A percentile compares a stretch with the other conserved stretches of the same genome.
These are phyloP conservation scores for Petunia axillaris DNA, from an alignment of 257 asterid species.

Conservation along the genomic window DNA sequence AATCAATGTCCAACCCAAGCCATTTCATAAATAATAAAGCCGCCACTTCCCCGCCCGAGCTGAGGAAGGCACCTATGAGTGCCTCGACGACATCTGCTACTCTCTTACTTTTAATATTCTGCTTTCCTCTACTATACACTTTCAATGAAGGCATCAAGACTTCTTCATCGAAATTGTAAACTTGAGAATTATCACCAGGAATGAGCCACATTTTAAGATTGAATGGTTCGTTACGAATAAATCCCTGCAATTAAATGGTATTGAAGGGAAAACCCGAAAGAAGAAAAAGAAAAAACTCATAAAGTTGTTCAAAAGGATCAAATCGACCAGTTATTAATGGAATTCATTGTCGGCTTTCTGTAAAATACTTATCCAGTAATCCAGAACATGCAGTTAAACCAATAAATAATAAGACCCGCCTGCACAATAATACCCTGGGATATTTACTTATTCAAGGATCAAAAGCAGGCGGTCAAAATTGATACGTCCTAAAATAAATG, in stretches of 20 bases:
- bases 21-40: constrained; percentile 75
- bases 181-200: constrained; percentile 54
- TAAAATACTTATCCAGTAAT: background rate
- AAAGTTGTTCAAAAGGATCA: background rate
- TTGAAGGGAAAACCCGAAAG: background rate
- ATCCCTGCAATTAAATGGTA: constrained; percentile 55
- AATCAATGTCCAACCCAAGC: constrained; percentile 65
- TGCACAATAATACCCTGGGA: background rate
- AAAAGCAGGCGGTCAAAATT: constrained; percentile 2
- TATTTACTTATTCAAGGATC: background rate
- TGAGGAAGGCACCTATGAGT: constrained; percentile 80
- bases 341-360: no score
- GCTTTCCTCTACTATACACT: constrained; percentile 38
- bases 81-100: constrained; percentile 90
- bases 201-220: constrained; percentile 70
- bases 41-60: constrained; percentile 63
- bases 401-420: background rate
- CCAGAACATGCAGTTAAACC: background rate
- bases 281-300: background rate
- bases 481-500: background rate
- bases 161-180: constrained; percentile 40
- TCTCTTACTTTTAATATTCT: constrained; percentile 51
- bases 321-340: no score
- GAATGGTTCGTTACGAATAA: constrained; percentile 70
- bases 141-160: constrained; percentile 34